phyloP scores from a whole-genome alignment of 257 asterid species.

The Paraleonurus japonicus region DNA sequence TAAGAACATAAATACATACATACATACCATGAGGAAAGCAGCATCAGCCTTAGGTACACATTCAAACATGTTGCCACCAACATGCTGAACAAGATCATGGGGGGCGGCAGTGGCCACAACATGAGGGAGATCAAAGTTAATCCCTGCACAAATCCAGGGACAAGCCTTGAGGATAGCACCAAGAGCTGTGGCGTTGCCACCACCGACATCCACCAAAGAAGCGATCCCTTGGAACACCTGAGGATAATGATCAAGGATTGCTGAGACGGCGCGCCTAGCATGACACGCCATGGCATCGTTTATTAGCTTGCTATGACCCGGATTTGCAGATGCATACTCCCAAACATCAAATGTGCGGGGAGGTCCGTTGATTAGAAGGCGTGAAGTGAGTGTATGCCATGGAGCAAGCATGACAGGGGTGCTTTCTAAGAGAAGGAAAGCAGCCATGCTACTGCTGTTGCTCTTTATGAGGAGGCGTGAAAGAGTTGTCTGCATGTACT shows the following conservation, averaged over 20 bases:
- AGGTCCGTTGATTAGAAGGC: slow-evolving; percentile 3
- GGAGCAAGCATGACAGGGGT: slow-evolving; percentile 64
- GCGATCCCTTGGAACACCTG: slow-evolving; percentile 46
- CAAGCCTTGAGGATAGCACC: slow-evolving; percentile 38
- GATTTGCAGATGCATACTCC: slow-evolving; percentile 34
- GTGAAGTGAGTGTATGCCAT: slow-evolving; percentile 50
- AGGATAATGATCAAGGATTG: slow-evolving; percentile 28
- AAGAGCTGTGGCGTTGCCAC: slow-evolving; percentile 64
- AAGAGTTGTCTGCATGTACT: slow-evolving; percentile 55
- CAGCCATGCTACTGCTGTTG: slow-evolving; percentile 39
- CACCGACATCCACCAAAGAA: slow-evolving; percentile 69
- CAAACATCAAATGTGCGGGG: slow-evolving; percentile 49
- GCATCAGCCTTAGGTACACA: slow-evolving; percentile 70
- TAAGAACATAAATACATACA: too few species aligned
- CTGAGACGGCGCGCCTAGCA: slow-evolving; percentile 37
- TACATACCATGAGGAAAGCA: slow-evolving; percentile 58
- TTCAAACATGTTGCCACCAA: slow-evolving; percentile 63
- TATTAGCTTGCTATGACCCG: slow-evolving; percentile 44
- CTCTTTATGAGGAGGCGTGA: slow-evolving; percentile 40
- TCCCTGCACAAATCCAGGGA: slow-evolving; percentile 58
- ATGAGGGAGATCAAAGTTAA: slow-evolving; percentile 62
- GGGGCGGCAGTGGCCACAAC: slow-evolving; percentile 41
- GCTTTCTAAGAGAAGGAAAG: slow-evolving; percentile 46
- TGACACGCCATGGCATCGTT: slow-evolving; percentile 61
- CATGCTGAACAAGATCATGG: slow-evolving; percentile 37